Conservation (phyloP, 2,329 filamentous ascomycete species). For the Fusarium illudens region DNA sequence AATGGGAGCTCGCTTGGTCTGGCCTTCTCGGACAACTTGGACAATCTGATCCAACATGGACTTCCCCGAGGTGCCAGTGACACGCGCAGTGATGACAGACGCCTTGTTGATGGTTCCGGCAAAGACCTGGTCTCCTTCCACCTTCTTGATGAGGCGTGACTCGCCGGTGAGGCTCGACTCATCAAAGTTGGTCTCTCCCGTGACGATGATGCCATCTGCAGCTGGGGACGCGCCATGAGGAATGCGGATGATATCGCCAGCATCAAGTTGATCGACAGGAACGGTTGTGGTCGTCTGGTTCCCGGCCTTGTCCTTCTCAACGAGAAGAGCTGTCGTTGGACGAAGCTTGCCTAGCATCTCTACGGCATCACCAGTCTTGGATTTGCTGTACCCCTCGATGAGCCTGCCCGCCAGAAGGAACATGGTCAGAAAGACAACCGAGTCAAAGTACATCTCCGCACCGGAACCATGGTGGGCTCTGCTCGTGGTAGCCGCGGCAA, state of each 20-base stretch:
- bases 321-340: constrained; percentile 77
- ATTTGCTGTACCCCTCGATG: constrained; percentile 90
- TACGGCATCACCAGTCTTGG: constrained; percentile 87
- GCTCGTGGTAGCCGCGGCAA: constrained; percentile 62
- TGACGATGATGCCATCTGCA: constrained; percentile 76
- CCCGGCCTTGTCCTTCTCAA: constrained; percentile 56
- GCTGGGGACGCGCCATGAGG: constrained; percentile 84
- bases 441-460: constrained; percentile 80
- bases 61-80: constrained; percentile 71
- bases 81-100: constrained; percentile 66
- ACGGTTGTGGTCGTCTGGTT: constrained; percentile 53
- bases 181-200: constrained; percentile 76
- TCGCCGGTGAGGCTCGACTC: constrained; percentile 91
- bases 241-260: constrained; percentile 77
- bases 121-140: constrained; percentile 69
- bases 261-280: constrained; percentile 75
- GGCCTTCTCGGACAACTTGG: constrained; percentile 77
- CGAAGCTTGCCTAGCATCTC: constrained; percentile 79
- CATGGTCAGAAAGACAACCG: constrained; percentile 89
- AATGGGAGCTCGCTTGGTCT: constrained; percentile 77
- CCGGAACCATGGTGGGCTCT: constrained; percentile 25
- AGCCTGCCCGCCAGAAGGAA: constrained; percentile 81
- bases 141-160: constrained; percentile 72
- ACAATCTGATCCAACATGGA: constrained; percentile 86
- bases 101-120: constrained; percentile 80